These are phyloP conservation scores for Salvia splendens DNA, from an alignment of 257 asterid species.

Conservation along the genomic window DNA sequence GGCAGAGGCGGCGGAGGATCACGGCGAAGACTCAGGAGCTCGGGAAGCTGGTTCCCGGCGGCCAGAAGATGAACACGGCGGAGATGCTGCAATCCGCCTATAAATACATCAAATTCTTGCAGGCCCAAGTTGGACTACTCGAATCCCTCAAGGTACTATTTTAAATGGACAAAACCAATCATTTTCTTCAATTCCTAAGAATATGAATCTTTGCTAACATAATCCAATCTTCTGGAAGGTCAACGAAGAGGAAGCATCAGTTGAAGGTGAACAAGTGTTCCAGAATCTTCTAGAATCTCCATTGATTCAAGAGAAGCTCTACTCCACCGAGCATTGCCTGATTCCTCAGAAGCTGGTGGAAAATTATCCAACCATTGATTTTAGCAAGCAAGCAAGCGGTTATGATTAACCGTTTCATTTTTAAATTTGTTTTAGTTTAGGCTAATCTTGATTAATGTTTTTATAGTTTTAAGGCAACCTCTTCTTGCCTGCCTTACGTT, in stretches of 20 bases:
- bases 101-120: conserved; percentile 70
- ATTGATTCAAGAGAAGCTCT: conserved; percentile 70
- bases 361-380: conserved; percentile 12
- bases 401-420: not conserved
- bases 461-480: not conserved
- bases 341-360: conserved; percentile 48
- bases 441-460: conserved; percentile 26
- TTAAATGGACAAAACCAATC: not conserved
- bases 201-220: not conserved
- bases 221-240: not conserved
- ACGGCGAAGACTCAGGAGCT: conserved; percentile 84
- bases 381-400: no score
- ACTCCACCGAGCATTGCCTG: conserved; percentile 60
- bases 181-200: not conserved
- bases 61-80: conserved; percentile 85
- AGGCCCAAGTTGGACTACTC: conserved; percentile 70
- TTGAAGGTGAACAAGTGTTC: conserved; percentile 45
- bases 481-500: conserved; percentile 16
- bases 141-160: conserved; percentile 45
- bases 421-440: not conserved
- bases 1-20: conserved; percentile 85
- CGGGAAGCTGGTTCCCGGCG: conserved; percentile 86
- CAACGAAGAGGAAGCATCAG: conserved; percentile 19
- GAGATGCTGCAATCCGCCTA: conserved; percentile 84
- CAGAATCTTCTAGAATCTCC: conserved; percentile 58